Evolutionary conservation across 495 filamentous ascomycete species (phyloP), one percentile per base, ranked within the genome.

Genomic region (Hypoxylon trugodes): DNA sequence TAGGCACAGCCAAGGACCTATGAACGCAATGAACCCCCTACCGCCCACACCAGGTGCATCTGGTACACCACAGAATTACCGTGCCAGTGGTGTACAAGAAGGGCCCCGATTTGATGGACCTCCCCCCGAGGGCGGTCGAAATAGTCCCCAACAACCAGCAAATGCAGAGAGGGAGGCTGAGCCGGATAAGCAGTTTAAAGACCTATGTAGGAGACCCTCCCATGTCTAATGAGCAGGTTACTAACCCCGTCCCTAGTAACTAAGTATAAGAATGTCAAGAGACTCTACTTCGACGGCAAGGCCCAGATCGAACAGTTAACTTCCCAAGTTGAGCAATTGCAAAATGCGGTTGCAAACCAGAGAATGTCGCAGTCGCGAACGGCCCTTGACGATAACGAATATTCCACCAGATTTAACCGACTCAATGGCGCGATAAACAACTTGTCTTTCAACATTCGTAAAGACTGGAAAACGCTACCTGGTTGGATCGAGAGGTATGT

Each of bases 261-360:
- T 62, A 98, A 98, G 79, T 98, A 98, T 72, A 92, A 92, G 76
- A 97, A 97, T 73, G 95, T 98, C 46, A 98, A 98, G 79, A 86
- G 90, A 26, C 89, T 96, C 62, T 98, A 97, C 72, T 98, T 98
- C 72, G 95, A 98, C 55, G 92, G 93, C 66, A 93, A 96, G 69
- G 81, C 88, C 45, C 91, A 96, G 72, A 91, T 97, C 24, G 90
- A 96, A 68, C 86, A 90, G 64, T 88, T 93, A 59, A 90, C 90
- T 62, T 80, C 88, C 41, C 94, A 98, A 71, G 91, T 98, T 8
- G 92, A 97, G 72, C 89, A 93, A 69, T 85, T 98, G 8, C 95
- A 98, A 75, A 98, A 98, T 72, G 94, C 91, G 3, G 86, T 98
- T 40, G 95, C 96, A 28, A 91, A 97, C 73, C 96, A 98, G 74